Evolutionary conservation across 2,329 filamentous ascomycete genomes (phyloP).

Genomic region (Fusarium torulosum): DNA sequence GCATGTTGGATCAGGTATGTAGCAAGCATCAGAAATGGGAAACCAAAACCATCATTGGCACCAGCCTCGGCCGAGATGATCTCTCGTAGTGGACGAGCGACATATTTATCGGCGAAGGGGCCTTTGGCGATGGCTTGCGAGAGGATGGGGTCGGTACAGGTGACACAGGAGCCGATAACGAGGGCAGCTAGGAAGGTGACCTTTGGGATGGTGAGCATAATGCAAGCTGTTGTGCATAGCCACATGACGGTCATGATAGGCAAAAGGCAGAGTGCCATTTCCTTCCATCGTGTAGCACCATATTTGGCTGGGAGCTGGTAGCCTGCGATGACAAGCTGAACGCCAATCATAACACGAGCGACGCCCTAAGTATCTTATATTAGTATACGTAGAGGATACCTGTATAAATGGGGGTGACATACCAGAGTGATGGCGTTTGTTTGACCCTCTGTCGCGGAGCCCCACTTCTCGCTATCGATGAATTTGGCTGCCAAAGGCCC

Average conservation of each 20-base stretch:
- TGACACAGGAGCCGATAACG: constrained; percentile 71
- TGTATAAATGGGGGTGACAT: not conserved
- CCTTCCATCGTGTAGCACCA: constrained; percentile 61
- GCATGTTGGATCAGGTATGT: constrained; percentile 27
- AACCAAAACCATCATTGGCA: constrained; percentile 72
- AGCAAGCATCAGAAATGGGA: constrained; percentile 66
- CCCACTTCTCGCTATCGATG: constrained; percentile 57
- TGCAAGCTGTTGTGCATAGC: constrained; percentile 68
- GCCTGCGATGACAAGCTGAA: constrained; percentile 72
- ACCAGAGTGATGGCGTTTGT: constrained; percentile 57
- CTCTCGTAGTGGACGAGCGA: constrained; percentile 67
- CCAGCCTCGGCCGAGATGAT: constrained; percentile 74
- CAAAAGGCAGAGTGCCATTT: constrained; percentile 67
- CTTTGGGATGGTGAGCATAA: constrained; percentile 67
- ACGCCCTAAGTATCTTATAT: constrained; percentile 54
- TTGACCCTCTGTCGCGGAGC: constrained; percentile 45
- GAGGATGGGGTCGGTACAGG: constrained; percentile 60
- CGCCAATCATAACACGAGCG: constrained; percentile 69
- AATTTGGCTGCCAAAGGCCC: constrained; percentile 68
- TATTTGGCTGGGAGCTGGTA: constrained; percentile 72
- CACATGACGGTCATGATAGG: constrained; percentile 74
- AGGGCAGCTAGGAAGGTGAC: constrained; percentile 66
- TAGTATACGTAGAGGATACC: not conserved
- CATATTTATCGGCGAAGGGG: constrained; percentile 68
- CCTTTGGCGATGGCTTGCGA: constrained; percentile 45